These are phyloP conservation scores for Tricholomella constricta DNA, from an alignment of 768 basidiomycete species.

Conservation along the genomic window DNA sequence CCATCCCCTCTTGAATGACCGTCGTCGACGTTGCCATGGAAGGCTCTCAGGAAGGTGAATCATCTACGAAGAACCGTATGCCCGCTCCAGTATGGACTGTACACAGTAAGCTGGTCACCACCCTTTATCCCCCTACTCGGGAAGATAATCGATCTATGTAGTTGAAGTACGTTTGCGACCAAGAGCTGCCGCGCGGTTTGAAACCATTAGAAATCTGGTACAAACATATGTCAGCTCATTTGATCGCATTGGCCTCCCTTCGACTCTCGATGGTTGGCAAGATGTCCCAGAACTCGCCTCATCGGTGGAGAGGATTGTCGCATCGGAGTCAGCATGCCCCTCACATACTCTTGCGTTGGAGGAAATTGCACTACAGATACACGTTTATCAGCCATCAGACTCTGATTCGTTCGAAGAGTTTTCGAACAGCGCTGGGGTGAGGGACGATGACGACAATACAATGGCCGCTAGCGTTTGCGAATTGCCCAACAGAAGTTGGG, in stretches of 20 bases:
- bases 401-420: conserved; percentile 75
- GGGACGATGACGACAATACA: conserved; percentile 71
- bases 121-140: background rate
- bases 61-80: background rate
- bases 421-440: conserved; percentile 50
- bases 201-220: conserved; percentile 70
- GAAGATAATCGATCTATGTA: conserved; percentile 26
- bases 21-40: conserved; percentile 16
- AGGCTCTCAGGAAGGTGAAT: conserved; percentile 4
- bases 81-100: conserved; percentile 54
- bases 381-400: conserved; percentile 84
- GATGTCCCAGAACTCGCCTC: conserved; percentile 67
- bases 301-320: conserved; percentile 75
- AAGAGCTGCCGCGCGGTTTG: conserved; percentile 71
- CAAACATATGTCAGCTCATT: conserved; percentile 57
- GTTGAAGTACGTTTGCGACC: conserved; percentile 83
- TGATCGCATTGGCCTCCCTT: conserved; percentile 69
- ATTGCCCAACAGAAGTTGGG: conserved; percentile 79
- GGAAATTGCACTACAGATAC: conserved; percentile 71
- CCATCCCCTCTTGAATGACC: conserved; percentile 2
- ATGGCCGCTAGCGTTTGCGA: conserved; percentile 91
- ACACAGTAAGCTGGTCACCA: conserved; percentile 44
- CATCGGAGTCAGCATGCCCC: conserved; percentile 72
- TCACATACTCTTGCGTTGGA: conserved; percentile 52
- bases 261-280: conserved; percentile 78